Evolutionary conservation across 306 rosid species (phyloP).

Genomic region (Vachellia collinsii): DNA sequence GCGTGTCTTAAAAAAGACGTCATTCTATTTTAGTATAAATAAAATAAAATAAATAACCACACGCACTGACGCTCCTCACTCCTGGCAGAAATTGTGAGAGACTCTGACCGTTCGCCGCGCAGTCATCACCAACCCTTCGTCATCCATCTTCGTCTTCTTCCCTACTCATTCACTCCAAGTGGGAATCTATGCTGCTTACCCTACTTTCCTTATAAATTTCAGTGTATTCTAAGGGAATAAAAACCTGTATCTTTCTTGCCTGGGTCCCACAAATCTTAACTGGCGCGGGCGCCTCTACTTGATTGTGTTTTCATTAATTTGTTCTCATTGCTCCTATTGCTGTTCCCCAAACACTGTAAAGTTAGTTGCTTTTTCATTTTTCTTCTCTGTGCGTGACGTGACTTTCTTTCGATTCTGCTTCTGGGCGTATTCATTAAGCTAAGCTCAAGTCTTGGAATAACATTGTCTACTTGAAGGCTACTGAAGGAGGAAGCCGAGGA

Average conservation of each 20-base stretch:
- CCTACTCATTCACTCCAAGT: neutral
- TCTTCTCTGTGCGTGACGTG: neutral
- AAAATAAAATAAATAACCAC: neutral
- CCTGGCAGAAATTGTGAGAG: neutral
- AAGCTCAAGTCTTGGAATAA: constrained; percentile 27
- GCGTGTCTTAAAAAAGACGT: too few species aligned
- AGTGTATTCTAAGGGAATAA: neutral
- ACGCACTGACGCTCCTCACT: neutral
- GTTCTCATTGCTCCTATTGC: neutral
- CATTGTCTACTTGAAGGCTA: constrained; percentile 37
- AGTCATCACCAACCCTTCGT: neutral
- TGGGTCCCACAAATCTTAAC: constrained; percentile 36
- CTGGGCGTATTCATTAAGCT: constrained; percentile 18
- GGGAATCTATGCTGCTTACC: neutral
- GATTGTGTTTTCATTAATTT: constrained; percentile 6
- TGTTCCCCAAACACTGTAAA: neutral
- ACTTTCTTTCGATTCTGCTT: constrained; percentile 14
- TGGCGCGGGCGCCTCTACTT: constrained; percentile 14
- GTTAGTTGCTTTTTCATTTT: neutral
- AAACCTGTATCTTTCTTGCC: constrained; percentile 12
- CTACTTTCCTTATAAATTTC: neutral
- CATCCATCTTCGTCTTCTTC: neutral
- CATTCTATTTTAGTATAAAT: too few species aligned
- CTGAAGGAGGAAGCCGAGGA: neutral
- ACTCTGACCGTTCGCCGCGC: neutral